Percentiles rank a stretch among this genome's conserved stretches.
These are phyloP conservation scores for Diaporthe velutina DNA, from an alignment of 2,329 filamentous ascomycete genomes.

Conservation along the genomic window DNA sequence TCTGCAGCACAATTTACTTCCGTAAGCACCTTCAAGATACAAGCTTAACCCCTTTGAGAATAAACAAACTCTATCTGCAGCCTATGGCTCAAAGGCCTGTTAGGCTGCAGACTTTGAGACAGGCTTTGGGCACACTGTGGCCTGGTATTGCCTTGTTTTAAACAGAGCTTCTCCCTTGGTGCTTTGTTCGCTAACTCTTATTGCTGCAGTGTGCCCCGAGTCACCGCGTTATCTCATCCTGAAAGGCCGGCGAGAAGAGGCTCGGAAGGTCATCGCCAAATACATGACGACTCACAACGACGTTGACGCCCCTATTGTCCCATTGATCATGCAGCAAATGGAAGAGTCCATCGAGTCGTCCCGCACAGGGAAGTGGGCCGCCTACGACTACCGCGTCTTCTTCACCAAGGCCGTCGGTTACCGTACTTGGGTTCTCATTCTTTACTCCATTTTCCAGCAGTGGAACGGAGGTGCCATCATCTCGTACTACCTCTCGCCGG, in stretches of 20 bases:
- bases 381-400: conserved; percentile 61
- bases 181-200: too few species aligned
- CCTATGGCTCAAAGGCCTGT: too few species aligned
- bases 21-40: too few species aligned
- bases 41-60: too few species aligned
- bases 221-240: conserved; percentile 51
- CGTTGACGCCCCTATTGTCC: conserved; percentile 55
- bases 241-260: conserved; percentile 49
- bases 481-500: conserved; percentile 55
- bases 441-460: conserved; percentile 61
- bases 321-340: conserved; percentile 56
- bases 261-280: conserved; percentile 51
- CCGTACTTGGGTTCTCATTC: conserved; percentile 56
- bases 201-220: conserved; percentile 55
- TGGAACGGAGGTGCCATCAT: conserved; percentile 63
- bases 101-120: too few species aligned
- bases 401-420: conserved; percentile 58
- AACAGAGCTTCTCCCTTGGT: too few species aligned
- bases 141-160: too few species aligned
- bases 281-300: conserved; percentile 57
- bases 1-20: conserved; percentile 57
- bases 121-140: too few species aligned
- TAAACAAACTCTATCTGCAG: too few species aligned
- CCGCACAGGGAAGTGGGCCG: conserved; percentile 51
- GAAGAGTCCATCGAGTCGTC: conserved; percentile 58